These are phyloP conservation scores for Sideroxylon spinosum DNA, from an alignment of 179 eudicot genomes.

Conservation along the genomic window DNA sequence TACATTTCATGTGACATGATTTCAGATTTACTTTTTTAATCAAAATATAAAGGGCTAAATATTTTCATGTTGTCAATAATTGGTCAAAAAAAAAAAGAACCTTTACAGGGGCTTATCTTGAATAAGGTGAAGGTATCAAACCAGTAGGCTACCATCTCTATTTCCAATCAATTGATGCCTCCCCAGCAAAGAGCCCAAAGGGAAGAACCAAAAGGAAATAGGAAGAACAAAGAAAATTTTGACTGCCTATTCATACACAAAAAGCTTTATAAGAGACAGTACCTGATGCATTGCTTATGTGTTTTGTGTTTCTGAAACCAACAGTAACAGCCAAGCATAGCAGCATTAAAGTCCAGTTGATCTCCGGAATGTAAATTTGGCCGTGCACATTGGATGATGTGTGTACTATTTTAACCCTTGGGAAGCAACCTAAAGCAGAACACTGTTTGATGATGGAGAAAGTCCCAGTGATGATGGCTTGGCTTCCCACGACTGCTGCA, in stretches of 20 bases:
- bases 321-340: constrained; percentile 93
- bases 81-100: not conserved
- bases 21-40: not conserved
- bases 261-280: not conserved
- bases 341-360: constrained; percentile 88
- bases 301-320: constrained; percentile 93
- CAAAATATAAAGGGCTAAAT: not conserved
- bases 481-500: constrained; percentile 98
- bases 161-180: not conserved
- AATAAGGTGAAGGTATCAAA: not conserved
- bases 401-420: constrained; percentile 83
- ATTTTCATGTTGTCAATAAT: not conserved
- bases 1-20: too few relatives aligned
- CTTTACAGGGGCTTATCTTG: not conserved
- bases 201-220: not conserved
- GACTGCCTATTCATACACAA: not conserved
- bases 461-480: constrained; percentile 93
- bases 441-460: constrained; percentile 97
- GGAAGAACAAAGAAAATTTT: not conserved
- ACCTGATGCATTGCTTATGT: constrained; percentile 97
- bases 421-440: constrained; percentile 94
- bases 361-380: constrained; percentile 90
- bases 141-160: not conserved
- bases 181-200: not conserved
- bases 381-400: constrained; percentile 86